Percentiles rank a stretch among this genome's conserved stretches.
Conservation (phyloP, 306 rosid genomes). For the Begonia masoniana region DNA sequence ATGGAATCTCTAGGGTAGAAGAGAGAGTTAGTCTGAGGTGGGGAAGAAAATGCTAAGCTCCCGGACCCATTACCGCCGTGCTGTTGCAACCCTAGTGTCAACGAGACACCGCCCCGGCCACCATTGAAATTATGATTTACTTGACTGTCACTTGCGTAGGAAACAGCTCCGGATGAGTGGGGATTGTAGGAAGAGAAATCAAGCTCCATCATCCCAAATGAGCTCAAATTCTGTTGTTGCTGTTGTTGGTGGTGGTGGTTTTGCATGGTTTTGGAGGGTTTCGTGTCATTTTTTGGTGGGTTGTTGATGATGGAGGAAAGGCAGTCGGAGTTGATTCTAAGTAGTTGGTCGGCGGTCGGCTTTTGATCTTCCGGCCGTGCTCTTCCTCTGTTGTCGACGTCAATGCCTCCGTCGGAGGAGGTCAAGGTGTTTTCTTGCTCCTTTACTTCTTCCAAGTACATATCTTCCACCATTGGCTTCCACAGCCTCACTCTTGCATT, state of each 20-base stretch:
- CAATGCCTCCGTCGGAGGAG: conserved; percentile 34
- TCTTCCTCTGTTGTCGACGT: conserved; percentile 10
- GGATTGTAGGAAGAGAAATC: conserved; percentile 50
- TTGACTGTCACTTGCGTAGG: conserved; percentile 9
- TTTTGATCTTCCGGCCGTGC: conserved; percentile 32
- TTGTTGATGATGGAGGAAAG: conserved; percentile 48
- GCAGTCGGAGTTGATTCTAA: conserved; percentile 52
- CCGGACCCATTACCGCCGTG: conserved; percentile 47
- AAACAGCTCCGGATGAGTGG: conserved; percentile 19
- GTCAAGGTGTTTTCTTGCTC: conserved; percentile 23
- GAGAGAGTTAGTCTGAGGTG: conserved; percentile 35
- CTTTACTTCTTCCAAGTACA: conserved; percentile 75
- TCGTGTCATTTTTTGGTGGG: conserved; percentile 28
- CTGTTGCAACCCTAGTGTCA: conserved; percentile 87
- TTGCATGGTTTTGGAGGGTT: conserved; percentile 15
- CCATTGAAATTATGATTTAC: conserved; percentile 20
- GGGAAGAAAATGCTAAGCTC: conserved; percentile 46
- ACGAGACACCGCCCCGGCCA: conserved; percentile 43
- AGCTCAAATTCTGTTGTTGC: conserved; percentile 18
- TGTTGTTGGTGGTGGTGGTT: conserved; percentile 16
- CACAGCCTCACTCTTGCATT: conserved; percentile 93
- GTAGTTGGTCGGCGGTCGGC: conserved; percentile 33
- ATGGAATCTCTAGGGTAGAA: conserved; percentile 59
- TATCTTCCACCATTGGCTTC: conserved; percentile 99
- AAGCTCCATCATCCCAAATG: conserved; percentile 51